Base-by-base conservation (phyloP, 2,329 filamentous ascomycete genomes). In the Alternaria hordeiaustralica region DNA sequence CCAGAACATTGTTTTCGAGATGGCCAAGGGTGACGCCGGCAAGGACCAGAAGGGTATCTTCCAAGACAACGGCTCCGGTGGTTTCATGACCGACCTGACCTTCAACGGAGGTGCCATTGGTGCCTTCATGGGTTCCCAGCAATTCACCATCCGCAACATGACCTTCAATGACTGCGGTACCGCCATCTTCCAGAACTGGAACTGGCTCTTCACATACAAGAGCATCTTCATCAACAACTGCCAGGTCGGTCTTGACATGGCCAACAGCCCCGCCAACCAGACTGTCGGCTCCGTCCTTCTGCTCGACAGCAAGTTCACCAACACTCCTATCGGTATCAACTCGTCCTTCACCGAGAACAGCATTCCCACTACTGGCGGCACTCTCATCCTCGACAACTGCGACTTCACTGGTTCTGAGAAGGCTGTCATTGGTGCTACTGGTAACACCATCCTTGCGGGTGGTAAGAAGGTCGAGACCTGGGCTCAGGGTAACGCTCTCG, bases 381-480 rank as follows among this genome's bases (percentile, higher is more conserved):
- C 92, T 13, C 86, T 97, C 49, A 87, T 97, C 69, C 80, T 98
- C 11, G 92, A 97, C 82, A 97, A 97, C 71, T 92, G 96, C 33
- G 93, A 97, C 81, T 93, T 97, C 68, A 84, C 84, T 51, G 89
- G 88, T 58, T 88, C 92, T 58, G 84, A 86, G 7, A 85, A 87
- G 23, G 93, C 92, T 30, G 87, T 98, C 58, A 84, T 88, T 57
- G 82, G 83, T 55, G 77, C 82, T 21, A 84, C 82, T 65, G 89
- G 88, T 49, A 83, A 86, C 46, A 84, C 84, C 2, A 83, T 97
- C 47, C 86, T 97, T 28, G 82, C 84, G 3, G 93, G 93, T 63
- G 91, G 91, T 72, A 83, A 86, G 50, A 87, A 89, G 67, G 85
- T 97, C 62, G 78, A 83, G 3, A 89, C 89, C 6, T 99, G 91